A percentile compares a stretch with the other conserved stretches of the same genome.
Evolutionary conservation across 768 basidiomycete species (phyloP).

Genomic region (Boletales sp.): DNA sequence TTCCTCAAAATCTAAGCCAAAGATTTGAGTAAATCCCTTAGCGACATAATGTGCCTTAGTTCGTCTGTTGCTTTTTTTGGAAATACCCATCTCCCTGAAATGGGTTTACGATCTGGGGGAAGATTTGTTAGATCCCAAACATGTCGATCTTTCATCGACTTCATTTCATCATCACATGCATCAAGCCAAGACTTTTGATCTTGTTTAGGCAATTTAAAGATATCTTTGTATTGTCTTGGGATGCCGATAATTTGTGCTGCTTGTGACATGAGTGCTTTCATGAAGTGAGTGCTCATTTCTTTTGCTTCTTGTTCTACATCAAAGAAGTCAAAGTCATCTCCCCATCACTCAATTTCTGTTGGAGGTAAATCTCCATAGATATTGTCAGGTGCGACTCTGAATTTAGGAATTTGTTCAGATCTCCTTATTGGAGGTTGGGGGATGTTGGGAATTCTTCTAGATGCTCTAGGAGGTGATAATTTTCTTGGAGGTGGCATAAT

Average conservation of each 20-base stretch:
- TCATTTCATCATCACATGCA: not conserved
- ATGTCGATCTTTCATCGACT: not conserved
- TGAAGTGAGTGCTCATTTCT: too few relatives aligned
- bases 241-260: not conserved
- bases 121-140: not conserved
- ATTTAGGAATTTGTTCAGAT: too few relatives aligned
- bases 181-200: not conserved
- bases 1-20: constrained; percentile 30
- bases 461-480: too few relatives aligned
- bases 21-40: constrained; percentile 33
- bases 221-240: not conserved
- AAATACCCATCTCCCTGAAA: not conserved
- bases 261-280: not conserved
- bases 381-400: too few relatives aligned
- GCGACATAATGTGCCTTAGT: constrained; percentile 35
- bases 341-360: not conserved
- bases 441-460: too few relatives aligned
- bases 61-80: not conserved
- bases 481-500: too few relatives aligned
- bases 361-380: not conserved
- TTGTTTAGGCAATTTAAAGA: not conserved
- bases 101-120: too few relatives aligned
- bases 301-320: too few relatives aligned
- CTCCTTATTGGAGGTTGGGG: too few relatives aligned
- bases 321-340: not conserved